Evolutionary conservation across 2,329 filamentous ascomycete species (phyloP).

Genomic region (Scytalidium sp.): DNA sequence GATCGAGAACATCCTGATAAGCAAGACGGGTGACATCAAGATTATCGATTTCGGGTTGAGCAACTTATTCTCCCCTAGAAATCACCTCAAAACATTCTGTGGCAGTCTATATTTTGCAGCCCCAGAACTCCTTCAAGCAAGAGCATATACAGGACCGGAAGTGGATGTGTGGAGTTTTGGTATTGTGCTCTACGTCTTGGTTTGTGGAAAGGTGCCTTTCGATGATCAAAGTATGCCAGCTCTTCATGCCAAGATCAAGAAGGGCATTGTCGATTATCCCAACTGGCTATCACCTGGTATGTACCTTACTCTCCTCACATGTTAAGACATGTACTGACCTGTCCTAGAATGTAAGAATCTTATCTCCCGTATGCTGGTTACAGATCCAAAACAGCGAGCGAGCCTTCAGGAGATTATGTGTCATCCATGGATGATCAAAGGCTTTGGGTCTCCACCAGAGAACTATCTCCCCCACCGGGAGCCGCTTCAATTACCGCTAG

Average conservation of each 20-base stretch:
- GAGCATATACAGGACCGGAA: constrained; percentile 92
- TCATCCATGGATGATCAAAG: constrained; percentile 95
- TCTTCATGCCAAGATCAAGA: constrained; percentile 97
- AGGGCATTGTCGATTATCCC: constrained; percentile 92
- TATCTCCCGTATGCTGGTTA: constrained; percentile 93
- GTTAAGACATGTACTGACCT: constrained; percentile 31
- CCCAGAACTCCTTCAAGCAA: constrained; percentile 88
- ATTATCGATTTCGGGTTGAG: constrained; percentile 98
- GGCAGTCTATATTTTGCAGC: constrained; percentile 97
- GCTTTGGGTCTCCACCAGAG: constrained; percentile 80
- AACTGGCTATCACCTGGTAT: constrained; percentile 86
- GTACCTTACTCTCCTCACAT: constrained; percentile 28
- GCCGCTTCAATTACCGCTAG: constrained; percentile 79
- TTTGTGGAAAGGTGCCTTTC: constrained; percentile 97
- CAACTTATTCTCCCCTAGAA: constrained; percentile 86
- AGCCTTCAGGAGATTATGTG: constrained; percentile 88
- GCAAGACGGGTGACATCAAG: constrained; percentile 98
- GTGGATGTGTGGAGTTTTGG: constrained; percentile 99
- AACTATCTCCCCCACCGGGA: constrained; percentile 84
- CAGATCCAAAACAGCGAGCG: constrained; percentile 83
- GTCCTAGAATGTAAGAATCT: constrained; percentile 83
- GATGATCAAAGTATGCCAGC: constrained; percentile 99
- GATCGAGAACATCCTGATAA: constrained; percentile 99
- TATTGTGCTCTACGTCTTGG: constrained; percentile 93
- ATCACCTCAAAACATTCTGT: constrained; percentile 92